These are phyloP conservation scores for Acarospora socialis DNA, from an alignment of 2,329 filamentous ascomycete genomes.

Conservation along the genomic window DNA sequence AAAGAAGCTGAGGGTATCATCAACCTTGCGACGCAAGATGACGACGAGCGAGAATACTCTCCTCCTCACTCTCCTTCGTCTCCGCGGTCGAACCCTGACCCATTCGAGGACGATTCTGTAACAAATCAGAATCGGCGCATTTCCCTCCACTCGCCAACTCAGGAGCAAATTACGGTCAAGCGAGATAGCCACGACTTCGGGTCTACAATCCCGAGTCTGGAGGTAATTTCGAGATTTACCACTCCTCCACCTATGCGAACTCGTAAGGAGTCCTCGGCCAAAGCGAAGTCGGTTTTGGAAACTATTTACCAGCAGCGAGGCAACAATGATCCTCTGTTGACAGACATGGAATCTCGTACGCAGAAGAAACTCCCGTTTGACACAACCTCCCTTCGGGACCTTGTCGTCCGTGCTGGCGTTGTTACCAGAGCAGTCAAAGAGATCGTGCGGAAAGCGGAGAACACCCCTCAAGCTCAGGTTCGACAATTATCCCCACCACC, in stretches of 20 bases:
- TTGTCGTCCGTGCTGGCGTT: constrained; percentile 38
- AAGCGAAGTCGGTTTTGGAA: constrained; percentile 48
- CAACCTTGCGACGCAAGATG: constrained; percentile 50
- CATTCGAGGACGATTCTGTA: constrained; percentile 39
- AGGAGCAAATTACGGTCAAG: too few relatives aligned
- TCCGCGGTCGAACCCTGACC: constrained; percentile 43
- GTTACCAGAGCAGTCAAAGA: constrained; percentile 36
- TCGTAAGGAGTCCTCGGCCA: constrained; percentile 41
- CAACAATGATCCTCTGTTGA: constrained; percentile 17
- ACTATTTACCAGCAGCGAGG: constrained; percentile 39
- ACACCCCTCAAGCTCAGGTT: constrained; percentile 16
- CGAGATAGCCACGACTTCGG: too few relatives aligned
- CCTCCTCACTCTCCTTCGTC: constrained; percentile 40
- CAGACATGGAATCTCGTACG: constrained; percentile 14
- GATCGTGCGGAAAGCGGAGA: constrained; percentile 33
- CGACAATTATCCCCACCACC: constrained; percentile 17
- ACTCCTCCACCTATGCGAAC: constrained; percentile 28
- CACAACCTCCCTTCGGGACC: constrained; percentile 47
- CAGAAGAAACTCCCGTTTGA: constrained; percentile 50
- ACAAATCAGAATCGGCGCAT: constrained; percentile 18
- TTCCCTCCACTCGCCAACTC: constrained; percentile 18
- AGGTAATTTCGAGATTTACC: constrained; percentile 17
- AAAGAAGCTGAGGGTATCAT: constrained; percentile 54
- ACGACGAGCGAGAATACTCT: constrained; percentile 38
- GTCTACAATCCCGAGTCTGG: too few relatives aligned